phyloP scores from a whole-genome alignment of 345 rosid genomes.

The Geranium rotundifolium region DNA sequence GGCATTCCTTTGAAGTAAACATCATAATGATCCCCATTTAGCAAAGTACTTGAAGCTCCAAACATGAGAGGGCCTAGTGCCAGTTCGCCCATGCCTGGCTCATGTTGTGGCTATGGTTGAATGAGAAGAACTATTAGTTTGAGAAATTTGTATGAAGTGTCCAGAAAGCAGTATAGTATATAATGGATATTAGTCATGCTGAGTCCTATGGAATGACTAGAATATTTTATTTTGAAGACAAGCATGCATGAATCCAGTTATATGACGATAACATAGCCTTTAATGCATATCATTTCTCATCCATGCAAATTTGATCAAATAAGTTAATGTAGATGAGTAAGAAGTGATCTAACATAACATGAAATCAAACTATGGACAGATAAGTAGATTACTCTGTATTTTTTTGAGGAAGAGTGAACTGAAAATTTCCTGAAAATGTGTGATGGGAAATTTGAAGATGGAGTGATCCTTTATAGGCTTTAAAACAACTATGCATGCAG shows the following conservation, averaged over 20 bases:
- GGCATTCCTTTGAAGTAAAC: slow-evolving; percentile 89
- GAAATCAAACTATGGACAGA: too few species aligned
- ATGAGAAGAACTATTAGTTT: slow-evolving; percentile 8
- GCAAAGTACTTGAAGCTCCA: slow-evolving; percentile 71
- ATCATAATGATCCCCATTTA: slow-evolving; percentile 64
- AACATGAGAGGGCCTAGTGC: slow-evolving; percentile 74
- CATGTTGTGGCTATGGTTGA: slow-evolving; percentile 47
- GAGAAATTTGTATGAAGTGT: not conserved
- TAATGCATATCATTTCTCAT: not conserved
- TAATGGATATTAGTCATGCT: not conserved
- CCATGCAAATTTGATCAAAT: not conserved
- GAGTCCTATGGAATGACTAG: not conserved
- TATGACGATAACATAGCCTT: not conserved
- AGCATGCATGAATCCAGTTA: not conserved
- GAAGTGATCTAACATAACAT: too few species aligned
- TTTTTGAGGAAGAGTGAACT: too few species aligned
- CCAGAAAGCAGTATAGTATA: not conserved
- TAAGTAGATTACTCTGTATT: too few species aligned
- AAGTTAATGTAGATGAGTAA: too few species aligned
- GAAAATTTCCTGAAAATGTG: too few species aligned
- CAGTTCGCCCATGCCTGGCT: slow-evolving; percentile 68
- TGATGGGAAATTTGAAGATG: too few species aligned
- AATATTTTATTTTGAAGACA: not conserved
- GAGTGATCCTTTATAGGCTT: too few species aligned
- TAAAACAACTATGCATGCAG: too few species aligned